Evolutionary conservation across 2,329 filamentous ascomycete genomes (phyloP), one percentile per base, ranked within the genome.

Genomic region (Capronia coronata): DNA sequence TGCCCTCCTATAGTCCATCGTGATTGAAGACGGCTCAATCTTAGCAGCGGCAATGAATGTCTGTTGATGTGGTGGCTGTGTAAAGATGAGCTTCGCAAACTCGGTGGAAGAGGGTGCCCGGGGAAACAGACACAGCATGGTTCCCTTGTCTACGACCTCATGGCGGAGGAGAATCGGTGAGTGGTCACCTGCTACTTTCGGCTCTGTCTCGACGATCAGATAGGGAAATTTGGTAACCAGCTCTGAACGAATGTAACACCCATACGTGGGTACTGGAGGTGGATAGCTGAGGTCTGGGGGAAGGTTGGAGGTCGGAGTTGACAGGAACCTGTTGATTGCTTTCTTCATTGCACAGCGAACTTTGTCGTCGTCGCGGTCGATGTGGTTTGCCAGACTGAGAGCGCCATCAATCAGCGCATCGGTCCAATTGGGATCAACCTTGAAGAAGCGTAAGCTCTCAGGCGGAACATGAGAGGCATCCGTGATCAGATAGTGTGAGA

Each of bases 401-500:
- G 67, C 72, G 0, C 73, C 73, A 48, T 75, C 73, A 1, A 75
- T 49, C 2, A 75, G 43, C 5, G 64, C 64, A 38, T 72, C 67
- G 0, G 68, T 53, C 73, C 73, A 76, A 44, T 65, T 65, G 1
- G 48, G 19, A 45, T 76, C 73, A 9, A 76, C 69, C 29, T 63
- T 49, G 60, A 76, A 76, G 61, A 74, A 72, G 0, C 70, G 64
- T 0, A 76, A 43, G 8, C 48, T 64, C 51, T 76, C 73, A 3
- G 29, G 37, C 0, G 59, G 65, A 0, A 75, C 56, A 29, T 66
- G 55, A 0, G 50, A 58, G 0, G 69, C 65, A 19, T 75, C 72
- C 0, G 64, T 41, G 3, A 75, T 55, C 1, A 74, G 59, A 47
- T 66, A 72, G 37, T 74, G 70, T 0, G 67, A 57, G 0, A 72